phyloP scores from a whole-genome alignment of 768 basidiomycete genomes.

The Serendipita sp. region DNA sequence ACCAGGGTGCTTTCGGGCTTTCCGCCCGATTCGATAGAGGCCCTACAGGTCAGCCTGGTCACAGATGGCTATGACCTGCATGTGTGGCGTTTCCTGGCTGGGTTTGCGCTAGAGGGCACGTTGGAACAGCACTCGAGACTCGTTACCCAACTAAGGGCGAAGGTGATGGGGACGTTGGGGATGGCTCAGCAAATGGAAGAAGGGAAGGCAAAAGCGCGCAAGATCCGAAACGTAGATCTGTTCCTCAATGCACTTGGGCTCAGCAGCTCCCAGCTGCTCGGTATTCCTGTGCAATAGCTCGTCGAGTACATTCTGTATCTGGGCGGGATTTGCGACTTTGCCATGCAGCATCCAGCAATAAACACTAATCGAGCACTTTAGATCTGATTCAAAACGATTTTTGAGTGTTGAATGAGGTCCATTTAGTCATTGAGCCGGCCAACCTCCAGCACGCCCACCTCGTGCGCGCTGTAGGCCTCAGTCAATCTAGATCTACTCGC shows the following conservation, averaged over 20 bases:
- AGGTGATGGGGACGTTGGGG: constrained; percentile 78
- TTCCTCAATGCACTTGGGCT: constrained; percentile 23
- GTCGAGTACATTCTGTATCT: not conserved
- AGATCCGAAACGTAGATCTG: constrained; percentile 84
- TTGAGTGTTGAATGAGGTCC: no score
- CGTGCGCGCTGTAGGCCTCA: no score
- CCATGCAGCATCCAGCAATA: not conserved
- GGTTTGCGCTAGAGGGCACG: constrained; percentile 65
- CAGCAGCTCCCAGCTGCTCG: constrained; percentile 15
- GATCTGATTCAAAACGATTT: not conserved
- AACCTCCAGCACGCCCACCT: no score
- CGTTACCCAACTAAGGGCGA: constrained; percentile 74
- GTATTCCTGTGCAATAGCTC: not conserved
- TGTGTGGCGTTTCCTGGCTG: constrained; percentile 89
- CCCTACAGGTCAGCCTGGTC: constrained; percentile 18
- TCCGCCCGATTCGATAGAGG: constrained; percentile 22
- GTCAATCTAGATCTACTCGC: no score
- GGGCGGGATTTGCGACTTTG: not conserved
- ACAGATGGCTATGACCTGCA: constrained; percentile 39
- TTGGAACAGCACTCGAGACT: constrained; percentile 79
- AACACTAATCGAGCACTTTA: not conserved
- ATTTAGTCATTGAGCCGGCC: no score
- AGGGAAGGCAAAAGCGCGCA: constrained; percentile 60
- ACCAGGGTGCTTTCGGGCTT: constrained; percentile 41
- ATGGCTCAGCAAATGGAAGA: constrained; percentile 45